Evolutionary conservation across 108 stramenopile genomes (phyloP), one percentile per base, ranked within the genome.

Genomic region (Nitzschia palea): DNA sequence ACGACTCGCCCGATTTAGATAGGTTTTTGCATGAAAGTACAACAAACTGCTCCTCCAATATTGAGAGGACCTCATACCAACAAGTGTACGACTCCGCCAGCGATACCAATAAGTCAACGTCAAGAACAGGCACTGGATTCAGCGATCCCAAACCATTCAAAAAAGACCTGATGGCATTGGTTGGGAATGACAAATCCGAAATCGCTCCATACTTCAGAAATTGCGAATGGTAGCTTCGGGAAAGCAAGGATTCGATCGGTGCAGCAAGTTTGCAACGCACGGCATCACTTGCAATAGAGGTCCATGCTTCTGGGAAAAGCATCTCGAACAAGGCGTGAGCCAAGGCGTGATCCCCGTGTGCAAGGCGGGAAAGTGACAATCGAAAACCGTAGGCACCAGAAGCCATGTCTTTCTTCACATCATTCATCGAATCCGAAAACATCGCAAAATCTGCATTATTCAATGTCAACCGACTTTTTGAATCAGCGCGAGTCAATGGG

Each of bases 141-240:
- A 93, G 70, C 30, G 55, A 27, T 17, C 64, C 43, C 27, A 87
- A 34, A 22, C 73, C 78, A 27, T 75, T 76, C 35, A 93, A 51
- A 40, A 90, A 70, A 0, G 83, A 69, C 65, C 78, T 78, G 36
- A 88, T 62, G 9, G 64, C 60, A 68, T 88, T 85, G 26, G 32
- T 25, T 17, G 56, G 28, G 32, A 28, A 31, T 20, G 53, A 47
- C 4, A 73, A 26, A 47, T 61, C 52, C 44, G 47, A 37, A 25
- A 44, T 30, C 8, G 53, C 68, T 54, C 56, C 61, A 30, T 51
- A 47, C 32, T 80, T 80, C 44, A 88, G 62, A 45, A 74, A 71
- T 58, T 95, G 91, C 3, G 86, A 73, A 76, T 92, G 87, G 54
- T 65, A 89, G 18, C 87, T 76, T 44, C 75, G 72, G 0, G 89